Evolutionary conservation across 257 asterid species (phyloP).

Genomic region (Solanum tarapatanum): DNA sequence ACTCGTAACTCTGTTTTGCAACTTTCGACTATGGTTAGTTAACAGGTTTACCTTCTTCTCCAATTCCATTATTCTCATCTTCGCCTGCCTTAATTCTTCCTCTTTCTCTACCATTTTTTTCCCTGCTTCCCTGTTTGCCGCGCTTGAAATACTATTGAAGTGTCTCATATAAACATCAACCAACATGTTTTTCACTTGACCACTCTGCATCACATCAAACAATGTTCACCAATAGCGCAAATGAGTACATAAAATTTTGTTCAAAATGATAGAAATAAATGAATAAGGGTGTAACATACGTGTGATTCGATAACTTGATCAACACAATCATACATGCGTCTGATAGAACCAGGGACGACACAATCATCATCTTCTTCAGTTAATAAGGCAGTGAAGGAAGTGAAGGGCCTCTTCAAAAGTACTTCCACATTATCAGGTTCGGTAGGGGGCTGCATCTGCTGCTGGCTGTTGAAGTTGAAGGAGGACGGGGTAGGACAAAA

Average conservation of each 20-base stretch:
- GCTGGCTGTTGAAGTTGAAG: neutral
- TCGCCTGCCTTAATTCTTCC: neutral
- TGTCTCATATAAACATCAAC: neutral
- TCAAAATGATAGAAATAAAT: neutral
- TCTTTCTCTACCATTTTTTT: slow-evolving; percentile 18
- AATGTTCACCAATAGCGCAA: neutral
- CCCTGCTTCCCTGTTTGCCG: slow-evolving; percentile 3
- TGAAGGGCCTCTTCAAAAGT: neutral
- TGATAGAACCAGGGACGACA: neutral
- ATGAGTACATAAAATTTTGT: neutral
- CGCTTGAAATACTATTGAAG: neutral
- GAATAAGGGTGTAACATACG: neutral
- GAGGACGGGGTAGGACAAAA: neutral
- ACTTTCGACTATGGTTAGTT: slow-evolving; percentile 1
- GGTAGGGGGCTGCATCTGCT: neutral
- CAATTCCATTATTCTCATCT: neutral
- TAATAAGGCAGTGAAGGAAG: neutral
- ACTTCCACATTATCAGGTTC: neutral
- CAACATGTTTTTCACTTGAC: slow-evolving; percentile 11
- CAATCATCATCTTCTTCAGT: neutral
- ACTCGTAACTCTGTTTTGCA: neutral
- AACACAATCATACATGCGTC: neutral
- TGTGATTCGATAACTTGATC: slow-evolving; percentile 12
- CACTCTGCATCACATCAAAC: slow-evolving; percentile 10
- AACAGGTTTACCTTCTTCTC: neutral